Percentiles rank a stretch among this genome's conserved stretches.
Conservation (phyloP, 2,329 filamentous ascomycete genomes). For the Trichophyton schoenleinii region DNA sequence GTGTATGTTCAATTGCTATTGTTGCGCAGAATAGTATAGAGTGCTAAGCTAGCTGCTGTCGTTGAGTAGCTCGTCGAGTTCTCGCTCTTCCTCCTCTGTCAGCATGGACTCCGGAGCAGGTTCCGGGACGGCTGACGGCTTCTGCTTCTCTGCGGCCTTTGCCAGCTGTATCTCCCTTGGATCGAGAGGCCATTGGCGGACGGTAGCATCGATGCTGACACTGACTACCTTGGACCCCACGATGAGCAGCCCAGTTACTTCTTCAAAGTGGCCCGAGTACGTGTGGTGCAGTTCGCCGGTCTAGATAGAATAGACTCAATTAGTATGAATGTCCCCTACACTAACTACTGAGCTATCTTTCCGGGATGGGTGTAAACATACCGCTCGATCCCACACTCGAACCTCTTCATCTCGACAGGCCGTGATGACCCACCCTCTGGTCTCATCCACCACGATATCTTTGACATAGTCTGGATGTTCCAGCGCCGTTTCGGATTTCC, state of each 20-base stretch:
- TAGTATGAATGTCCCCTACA: slow-evolving; percentile 13
- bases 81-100: slow-evolving; percentile 83
- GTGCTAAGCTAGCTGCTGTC: slow-evolving; percentile 41
- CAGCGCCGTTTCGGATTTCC: slow-evolving; percentile 59
- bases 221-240: slow-evolving; percentile 53
- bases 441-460: slow-evolving; percentile 57
- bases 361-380: slow-evolving; percentile 17
- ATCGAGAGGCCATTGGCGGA: slow-evolving; percentile 69
- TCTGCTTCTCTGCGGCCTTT: slow-evolving; percentile 37
- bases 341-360: background rate
- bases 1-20: background rate
- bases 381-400: slow-evolving; percentile 67
- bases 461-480: slow-evolving; percentile 82
- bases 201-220: slow-evolving; percentile 78
- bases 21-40: background rate
- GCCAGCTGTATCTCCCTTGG: slow-evolving; percentile 46
- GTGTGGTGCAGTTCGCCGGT: slow-evolving; percentile 61
- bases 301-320: slow-evolving; percentile 22
- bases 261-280: slow-evolving; percentile 79
- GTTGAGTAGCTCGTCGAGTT: slow-evolving; percentile 82
- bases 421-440: slow-evolving; percentile 68
- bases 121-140: slow-evolving; percentile 33
- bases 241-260: slow-evolving; percentile 69
- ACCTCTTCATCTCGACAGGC: slow-evolving; percentile 85
- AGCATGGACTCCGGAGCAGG: slow-evolving; percentile 42